Base-by-base conservation (phyloP, 2,329 filamentous ascomycete species). In the Alternaria ethzedia region DNA sequence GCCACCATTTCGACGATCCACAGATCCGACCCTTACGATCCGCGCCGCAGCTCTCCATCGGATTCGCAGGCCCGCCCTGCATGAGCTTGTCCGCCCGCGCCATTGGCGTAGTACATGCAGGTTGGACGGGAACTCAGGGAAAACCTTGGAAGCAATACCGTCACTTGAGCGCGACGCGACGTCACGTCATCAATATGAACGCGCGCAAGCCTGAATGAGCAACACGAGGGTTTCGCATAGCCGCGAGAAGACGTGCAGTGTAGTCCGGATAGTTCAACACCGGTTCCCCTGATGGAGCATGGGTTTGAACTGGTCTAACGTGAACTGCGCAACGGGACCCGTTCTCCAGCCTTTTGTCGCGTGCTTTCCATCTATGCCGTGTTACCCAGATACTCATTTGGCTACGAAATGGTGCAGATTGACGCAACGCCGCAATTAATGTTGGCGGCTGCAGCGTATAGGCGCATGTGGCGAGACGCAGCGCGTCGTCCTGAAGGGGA, bases 381-480 rank as follows among this genome's bases (percentile, higher is more conserved):
- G 23, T 28, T 28, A 41, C 52, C 15, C 21, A 44, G 41, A 26
- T 6, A 52, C 49, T 36, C n/a, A 32, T 32, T 10, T n/a, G n/a
- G 13, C 30, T 41, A 25, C 20, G 30, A 41, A 52, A 52, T 52
- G 21, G 49, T 52, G 52, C 36, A 44, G 15, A 43, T 54, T 44
- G 23, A 44, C 32, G 13, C 36, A 54, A 17, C 15, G 36, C 17
- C 15, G 23, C 23, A 25, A 54, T 54, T 25, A n/a, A 54, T 59
- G 52, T 51, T 51, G 54, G 63, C 54, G 55, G 51, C 45, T 59
- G 61, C 45, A 50, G 57, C 61, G 44, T 30, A 60, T 44, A 51
- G 44, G 23, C 11, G 36, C 30, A 52, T 25, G 28, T 52, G 28
- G 20, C n/a, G 21, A 52, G 49, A 41, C 49, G 49, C 49, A 25